Percentiles rank a stretch among this genome's conserved stretches.
Evolutionary conservation across 345 rosid genomes (phyloP).

Genomic region (Populus alba): DNA sequence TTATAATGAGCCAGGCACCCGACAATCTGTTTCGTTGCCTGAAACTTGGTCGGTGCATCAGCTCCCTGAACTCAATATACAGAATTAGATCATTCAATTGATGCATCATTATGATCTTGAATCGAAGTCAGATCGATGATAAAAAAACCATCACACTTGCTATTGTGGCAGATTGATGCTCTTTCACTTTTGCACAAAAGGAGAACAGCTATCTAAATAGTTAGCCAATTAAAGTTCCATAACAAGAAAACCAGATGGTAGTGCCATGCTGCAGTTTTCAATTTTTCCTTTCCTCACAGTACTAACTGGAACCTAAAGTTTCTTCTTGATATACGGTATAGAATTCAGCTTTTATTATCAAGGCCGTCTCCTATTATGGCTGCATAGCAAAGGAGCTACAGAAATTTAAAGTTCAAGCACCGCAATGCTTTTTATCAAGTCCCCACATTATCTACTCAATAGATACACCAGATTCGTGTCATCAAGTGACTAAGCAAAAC

Average conservation of each 20-base stretch:
- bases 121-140: not conserved
- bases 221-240: not conserved
- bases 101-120: not conserved
- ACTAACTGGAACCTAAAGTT: not conserved
- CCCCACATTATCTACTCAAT: not conserved
- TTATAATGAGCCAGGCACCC: conserved; percentile 57
- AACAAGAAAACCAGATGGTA: no score
- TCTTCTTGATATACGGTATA: not conserved
- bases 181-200: not conserved
- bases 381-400: not conserved
- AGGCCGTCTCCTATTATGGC: not conserved
- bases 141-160: not conserved
- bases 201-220: conserved; percentile 6
- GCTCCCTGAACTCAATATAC: conserved; percentile 74
- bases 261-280: not conserved
- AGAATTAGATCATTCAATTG: not conserved
- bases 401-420: not conserved
- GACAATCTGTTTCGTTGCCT: conserved; percentile 83
- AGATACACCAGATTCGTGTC: not conserved
- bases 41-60: conserved; percentile 91
- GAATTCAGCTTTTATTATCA: not conserved
- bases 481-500: conserved; percentile 1
- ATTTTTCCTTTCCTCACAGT: not conserved
- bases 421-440: not conserved
- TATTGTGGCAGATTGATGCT: not conserved